Base-by-base conservation (phyloP, 2,329 filamentous ascomycete species). In the Talaromyces sp. region DNA sequence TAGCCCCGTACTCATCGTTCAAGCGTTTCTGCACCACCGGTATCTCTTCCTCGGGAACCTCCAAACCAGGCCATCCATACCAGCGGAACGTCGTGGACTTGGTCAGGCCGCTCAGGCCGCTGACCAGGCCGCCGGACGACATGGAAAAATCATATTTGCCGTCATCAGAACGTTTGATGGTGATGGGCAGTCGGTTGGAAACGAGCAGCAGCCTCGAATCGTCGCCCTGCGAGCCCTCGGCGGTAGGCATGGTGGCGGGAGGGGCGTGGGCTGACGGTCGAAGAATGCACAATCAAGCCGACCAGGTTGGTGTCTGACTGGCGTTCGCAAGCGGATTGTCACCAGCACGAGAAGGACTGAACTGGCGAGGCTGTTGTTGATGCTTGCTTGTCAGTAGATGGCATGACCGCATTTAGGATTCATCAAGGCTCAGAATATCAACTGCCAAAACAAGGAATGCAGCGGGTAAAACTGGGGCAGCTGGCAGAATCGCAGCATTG, bases 31-130 rank as follows among this genome's bases (percentile, higher is more conserved):
- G 89, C 75, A 99, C 87, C 60, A 84, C 82, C 2, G 84, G 81
- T 51, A 91, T 84, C 76, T 98, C 93, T 60, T 87, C 84, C 65
- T 96, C 91, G 44, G 93, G 93, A 4, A 98, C 87, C 76, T 98
- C 92, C 55, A 96, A 80, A 42, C 95, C 95, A 0, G 95, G 93
- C 93, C 95, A 98, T 68, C 95, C 95, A 77, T 98, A 98, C 95
- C 95, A 99, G 76, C 95, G 91, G 77, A 98, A 98, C 68, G 88
- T 93, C 28, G 92, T 96, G 33, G 91, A 90, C 78, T 97, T 97
- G 70, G 91, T 89, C 62, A 98, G 80, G 28, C 95, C 95, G 67
- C 91, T 96, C 64, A 99, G 82, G 22, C 95, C 95, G 57, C 92
- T 96, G 70, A 98, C 95, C 47, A 99, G 85, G 47, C 95, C 95